Base-by-base conservation (phyloP, 2,329 filamentous ascomycete genomes). In the Lachnellula suecica region DNA sequence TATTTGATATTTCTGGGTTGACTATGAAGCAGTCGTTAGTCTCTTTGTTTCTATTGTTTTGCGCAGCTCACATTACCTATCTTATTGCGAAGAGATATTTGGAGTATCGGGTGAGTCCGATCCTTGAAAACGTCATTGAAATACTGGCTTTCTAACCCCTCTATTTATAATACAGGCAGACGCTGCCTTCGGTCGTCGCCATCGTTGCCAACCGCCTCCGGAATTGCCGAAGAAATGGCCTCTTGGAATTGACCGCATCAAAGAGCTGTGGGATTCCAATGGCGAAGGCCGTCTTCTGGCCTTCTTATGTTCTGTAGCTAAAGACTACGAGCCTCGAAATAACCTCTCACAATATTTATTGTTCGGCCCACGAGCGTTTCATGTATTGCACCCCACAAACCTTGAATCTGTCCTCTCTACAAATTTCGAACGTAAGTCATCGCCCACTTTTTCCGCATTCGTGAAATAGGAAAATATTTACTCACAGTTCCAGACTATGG, bases 221-320 rank as follows among this genome's bases (percentile, higher is more conserved):
- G 62, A 66, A 43, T 55, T 70, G 17, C 57, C 64, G 27, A 66
- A 66, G 31, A 60, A 51, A 61, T 68, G 63, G 66, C 68, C 65
- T n/a, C 54, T 71, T 4, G 68, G 66, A 4, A 60, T 71, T 34
- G 68, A 71, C 48, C 57, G 66, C 23, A 60, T 68, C 40, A 62
- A 63, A 40, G 53, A 66, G 37, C 53, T 66, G 45, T 56, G 43
- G 53, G 51, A 62, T 15, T 59, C 65, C 20, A 64, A 66, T 51
- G 53, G 60, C 10, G 60, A 66, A 25, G 61, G 61, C 15, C 62
- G 56, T 15, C 58, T 68, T 43, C 58, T 67, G 15, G 57, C 25
- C 5, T 52, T 48, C 19, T 38, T 52, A 57, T 63, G 57, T 53
- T 62, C 60, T 22, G 54, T 67, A 45, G 64, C 66, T 9, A 63